Base-by-base conservation (phyloP, 2,329 filamentous ascomycete genomes). In the Pseudogymnoascus sp. region DNA sequence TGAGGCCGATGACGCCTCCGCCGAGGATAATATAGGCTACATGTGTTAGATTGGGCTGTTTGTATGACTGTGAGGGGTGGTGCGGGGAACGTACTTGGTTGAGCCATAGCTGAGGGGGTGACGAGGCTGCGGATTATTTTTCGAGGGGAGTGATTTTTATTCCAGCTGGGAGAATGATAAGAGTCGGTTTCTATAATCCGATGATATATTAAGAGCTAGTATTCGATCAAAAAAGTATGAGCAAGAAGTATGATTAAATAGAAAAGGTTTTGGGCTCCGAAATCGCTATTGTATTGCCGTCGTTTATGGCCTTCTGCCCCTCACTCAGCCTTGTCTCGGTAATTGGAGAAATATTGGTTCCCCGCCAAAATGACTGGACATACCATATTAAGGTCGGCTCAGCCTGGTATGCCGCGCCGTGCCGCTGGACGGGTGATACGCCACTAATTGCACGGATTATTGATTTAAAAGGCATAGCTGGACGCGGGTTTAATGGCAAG, bases 1-100 rank as follows among this genome's bases (percentile, higher is more conserved):
- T 71, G 5, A 77, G 70, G 60, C 75, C 74, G 40, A 76, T 74
- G 60, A 77, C 74, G 55, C 74, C 75, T 1, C 73, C 74, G 4
- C 74, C 61, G 13, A 63, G 59, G n/a, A 63, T 58, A 5, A 63
- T 15, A 13, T 33, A 45, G 40, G 58, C 52, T 42, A 48, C 6
- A 2, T 9, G 3, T 15, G 42, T 48, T 4, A 48, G 42, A 29
- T 29, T 48, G 13, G 1, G 42, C 7, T 9, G 7, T 15, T 48
- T 48, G 6, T 12, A 48, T 27, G 7, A 29, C 12, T 10, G 25
- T 29, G 42, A 48, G 42, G 39, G 39, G n/a, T 21, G 18, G 39
- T 25, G 39, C 21, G 39, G 25, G 42, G 25, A 10, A n/a, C 25
- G 3, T 29, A 48, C 42, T 48, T 29, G 42, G 42, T 15, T 48